Conservation (phyloP, 805 yeast species). For the Ogataea methanolica region DNA sequence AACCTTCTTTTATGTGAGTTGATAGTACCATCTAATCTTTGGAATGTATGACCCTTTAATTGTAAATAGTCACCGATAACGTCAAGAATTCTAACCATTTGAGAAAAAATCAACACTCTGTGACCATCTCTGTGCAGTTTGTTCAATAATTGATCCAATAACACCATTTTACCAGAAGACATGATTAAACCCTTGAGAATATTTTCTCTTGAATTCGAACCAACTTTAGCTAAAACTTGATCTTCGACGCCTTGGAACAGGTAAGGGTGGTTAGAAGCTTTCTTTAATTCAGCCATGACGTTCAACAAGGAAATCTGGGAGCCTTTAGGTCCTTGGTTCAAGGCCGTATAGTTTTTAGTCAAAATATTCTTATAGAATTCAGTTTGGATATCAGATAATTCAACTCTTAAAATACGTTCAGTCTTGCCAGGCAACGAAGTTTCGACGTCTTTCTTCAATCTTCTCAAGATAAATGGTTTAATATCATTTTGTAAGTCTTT, state of each 20-base stretch:
- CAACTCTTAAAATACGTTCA: conserved; percentile 92
- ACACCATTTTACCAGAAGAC: conserved; percentile 98
- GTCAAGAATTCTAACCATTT: conserved; percentile 96
- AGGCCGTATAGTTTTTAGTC: conserved; percentile 86
- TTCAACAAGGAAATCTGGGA: conserved; percentile 83
- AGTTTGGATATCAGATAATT: conserved; percentile 90
- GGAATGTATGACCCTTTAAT: conserved; percentile 83
- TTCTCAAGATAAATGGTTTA: conserved; percentile 87
- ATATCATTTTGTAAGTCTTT: conserved; percentile 77
- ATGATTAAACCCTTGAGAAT: conserved; percentile 85
- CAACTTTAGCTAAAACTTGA: conserved; percentile 62
- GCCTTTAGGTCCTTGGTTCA: conserved; percentile 77
- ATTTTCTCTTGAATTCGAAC: conserved; percentile 65
- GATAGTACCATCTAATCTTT: conserved; percentile 93
- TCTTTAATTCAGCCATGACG: conserved; percentile 92
- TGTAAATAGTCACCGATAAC: conserved; percentile 89
- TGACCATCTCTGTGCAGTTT: conserved; percentile 91
- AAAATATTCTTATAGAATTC: conserved; percentile 91
- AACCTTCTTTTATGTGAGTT: conserved; percentile 91
- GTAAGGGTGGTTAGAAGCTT: conserved; percentile 97
- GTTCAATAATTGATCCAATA: conserved; percentile 82
- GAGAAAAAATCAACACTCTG: conserved; percentile 89
- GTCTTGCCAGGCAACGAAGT: conserved; percentile 94
- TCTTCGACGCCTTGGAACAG: conserved; percentile 91
- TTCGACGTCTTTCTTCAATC: conserved; percentile 96